Evolutionary conservation across 1,284 basidiomycete genomes (phyloP), one percentile per base, ranked within the genome.

Genomic region (Pseudozyma thailandica): DNA sequence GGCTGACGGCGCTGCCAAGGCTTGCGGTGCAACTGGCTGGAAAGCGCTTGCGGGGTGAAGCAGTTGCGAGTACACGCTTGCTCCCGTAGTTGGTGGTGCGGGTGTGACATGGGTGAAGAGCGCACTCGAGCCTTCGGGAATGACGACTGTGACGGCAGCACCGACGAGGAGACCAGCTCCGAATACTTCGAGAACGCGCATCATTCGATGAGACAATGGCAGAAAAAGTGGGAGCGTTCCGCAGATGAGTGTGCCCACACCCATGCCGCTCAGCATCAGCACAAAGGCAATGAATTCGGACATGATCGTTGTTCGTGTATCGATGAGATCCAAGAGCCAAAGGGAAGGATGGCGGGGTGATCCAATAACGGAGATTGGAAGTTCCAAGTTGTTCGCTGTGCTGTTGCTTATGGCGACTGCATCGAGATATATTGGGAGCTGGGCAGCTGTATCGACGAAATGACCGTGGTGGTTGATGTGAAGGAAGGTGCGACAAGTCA

Each of bases 111-210:
- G 33, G 6, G 53, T 16, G 28, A 74, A 75, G 25, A 76, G 54
- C 6, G 75, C 49, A 28, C 42, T 66, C 1, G 68, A 57, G 16
- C 79, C 80, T 50, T 82, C 80, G 1, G 80, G 80, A 6, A 82
- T 71, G 35, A 82, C 79, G 28, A 82, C 75, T 12, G 79, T 81
- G 47, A 79, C 68, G 6, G 75, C 75, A 21, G 80, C 80, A 31
- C 80, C 80, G 25, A 80, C 64, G 18, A 82, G 73, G 23, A 82
- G 72, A 18, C 80, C 80, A 18, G 79, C 74, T 28, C 79, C 79
- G 46, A 75, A 72, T 16, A 81, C 70, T 47, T 82, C 77, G 38
- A 82, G 72, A 20, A 75, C 53, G 31, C 78, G 70, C 63, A 81
- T 61, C 44, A 65, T 68, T 3, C 50, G 43, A 13, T 62, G 65